Conservation (phyloP, 495 filamentous ascomycete species). For the Talaromyces stipitatus region DNA sequence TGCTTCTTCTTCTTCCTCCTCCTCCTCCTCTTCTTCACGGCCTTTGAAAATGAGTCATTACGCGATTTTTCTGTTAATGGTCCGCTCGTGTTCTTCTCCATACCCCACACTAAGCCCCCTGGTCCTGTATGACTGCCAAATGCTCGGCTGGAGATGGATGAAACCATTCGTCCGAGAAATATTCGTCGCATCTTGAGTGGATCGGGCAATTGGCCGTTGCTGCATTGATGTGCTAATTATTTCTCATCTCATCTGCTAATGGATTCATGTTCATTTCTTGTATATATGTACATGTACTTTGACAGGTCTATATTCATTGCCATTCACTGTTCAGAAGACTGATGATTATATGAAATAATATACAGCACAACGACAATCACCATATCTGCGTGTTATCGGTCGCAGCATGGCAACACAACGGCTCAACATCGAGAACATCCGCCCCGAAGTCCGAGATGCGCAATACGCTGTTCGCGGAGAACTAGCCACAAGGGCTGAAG, state of each 20-base stretch:
- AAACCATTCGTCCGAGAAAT: neutral
- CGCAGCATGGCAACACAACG: conserved; percentile 58
- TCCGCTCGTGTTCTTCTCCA: conserved; percentile 1
- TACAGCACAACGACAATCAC: neutral
- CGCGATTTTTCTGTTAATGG: neutral
- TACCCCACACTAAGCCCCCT: conserved; percentile 6
- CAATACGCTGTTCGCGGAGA: conserved; percentile 97
- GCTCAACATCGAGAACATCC: conserved; percentile 83
- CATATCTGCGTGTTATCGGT: conserved; percentile 6
- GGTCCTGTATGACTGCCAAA: neutral
- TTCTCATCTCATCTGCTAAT: neutral
- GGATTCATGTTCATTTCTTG: neutral
- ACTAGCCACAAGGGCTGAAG: conserved; percentile 82
- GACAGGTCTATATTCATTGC: neutral
- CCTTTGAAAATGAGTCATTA: neutral
- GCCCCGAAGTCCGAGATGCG: conserved; percentile 72
- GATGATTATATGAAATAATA: neutral
- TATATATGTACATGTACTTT: neutral
- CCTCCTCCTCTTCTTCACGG: neutral
- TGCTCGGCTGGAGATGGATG: neutral
- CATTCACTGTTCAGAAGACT: neutral
- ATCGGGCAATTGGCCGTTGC: neutral
- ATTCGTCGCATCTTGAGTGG: neutral
- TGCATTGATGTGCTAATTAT: neutral
- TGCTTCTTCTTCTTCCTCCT: too few relatives aligned